These are phyloP conservation scores for Pseudogymnoascus sp. DNA, from an alignment of 2,329 filamentous ascomycete genomes.

Conservation along the genomic window DNA sequence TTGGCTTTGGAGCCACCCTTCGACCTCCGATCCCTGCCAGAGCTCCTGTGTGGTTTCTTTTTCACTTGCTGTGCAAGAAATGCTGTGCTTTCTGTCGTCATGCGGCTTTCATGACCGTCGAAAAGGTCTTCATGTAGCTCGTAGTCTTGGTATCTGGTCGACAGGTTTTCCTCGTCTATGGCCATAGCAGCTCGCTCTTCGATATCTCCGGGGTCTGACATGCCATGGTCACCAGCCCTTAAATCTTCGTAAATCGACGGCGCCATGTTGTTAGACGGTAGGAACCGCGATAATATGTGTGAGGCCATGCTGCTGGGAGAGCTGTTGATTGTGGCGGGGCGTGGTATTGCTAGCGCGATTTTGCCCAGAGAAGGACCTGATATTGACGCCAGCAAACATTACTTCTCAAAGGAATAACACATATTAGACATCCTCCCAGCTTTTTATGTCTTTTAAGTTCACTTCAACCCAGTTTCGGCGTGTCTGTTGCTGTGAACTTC, in stretches of 20 bases:
- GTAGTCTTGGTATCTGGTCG: conserved; percentile 23
- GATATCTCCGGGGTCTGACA: conserved; percentile 24
- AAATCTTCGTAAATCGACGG: conserved; percentile 32
- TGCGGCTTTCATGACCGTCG: conserved; percentile 25
- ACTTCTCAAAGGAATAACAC: neutral
- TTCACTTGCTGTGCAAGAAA: conserved; percentile 21
- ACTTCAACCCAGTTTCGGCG: neutral
- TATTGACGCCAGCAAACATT: neutral
- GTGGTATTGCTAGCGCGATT: conserved; percentile 1
- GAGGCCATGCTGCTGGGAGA: conserved; percentile 26
- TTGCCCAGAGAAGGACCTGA: neutral
- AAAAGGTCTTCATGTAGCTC: conserved; percentile 27
- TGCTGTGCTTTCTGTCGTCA: conserved; percentile 27
- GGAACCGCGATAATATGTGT: conserved; percentile 27
- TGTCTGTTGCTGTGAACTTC: neutral
- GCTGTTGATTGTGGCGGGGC: conserved; percentile 3
- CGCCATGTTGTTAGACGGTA: conserved; percentile 25
- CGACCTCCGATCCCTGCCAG: conserved; percentile 13
- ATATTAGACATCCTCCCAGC: neutral
- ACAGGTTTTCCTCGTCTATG: conserved; percentile 29
- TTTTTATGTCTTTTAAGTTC: neutral
- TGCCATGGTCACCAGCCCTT: conserved; percentile 24
- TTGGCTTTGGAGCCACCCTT: conserved; percentile 15
- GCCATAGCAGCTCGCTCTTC: conserved; percentile 28
- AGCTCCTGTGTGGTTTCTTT: conserved; percentile 11